These are phyloP conservation scores for Aspergillus steynii DNA, from an alignment of 495 filamentous ascomycete genomes.

Conservation along the genomic window DNA sequence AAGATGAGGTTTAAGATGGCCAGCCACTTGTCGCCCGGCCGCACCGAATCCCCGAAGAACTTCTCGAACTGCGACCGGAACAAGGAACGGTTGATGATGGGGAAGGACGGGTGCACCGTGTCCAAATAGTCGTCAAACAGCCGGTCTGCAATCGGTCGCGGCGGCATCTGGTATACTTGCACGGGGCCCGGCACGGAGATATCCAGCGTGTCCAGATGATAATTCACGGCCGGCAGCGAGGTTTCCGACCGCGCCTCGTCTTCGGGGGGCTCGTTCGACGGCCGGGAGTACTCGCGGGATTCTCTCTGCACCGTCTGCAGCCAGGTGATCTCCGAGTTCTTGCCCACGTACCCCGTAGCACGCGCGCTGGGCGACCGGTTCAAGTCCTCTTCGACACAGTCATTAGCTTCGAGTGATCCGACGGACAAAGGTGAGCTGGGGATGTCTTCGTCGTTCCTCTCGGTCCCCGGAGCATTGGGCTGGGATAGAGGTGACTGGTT, in stretches of 20 bases:
- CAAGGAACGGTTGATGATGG: constrained; percentile 51
- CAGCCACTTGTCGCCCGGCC: constrained; percentile 48
- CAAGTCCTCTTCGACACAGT: constrained; percentile 56
- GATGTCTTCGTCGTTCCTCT: not conserved
- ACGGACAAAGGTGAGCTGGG: constrained; percentile 42
- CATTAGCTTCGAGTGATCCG: constrained; percentile 57
- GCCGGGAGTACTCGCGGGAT: constrained; percentile 1
- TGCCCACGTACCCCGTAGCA: constrained; percentile 59
- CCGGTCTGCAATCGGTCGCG: constrained; percentile 45
- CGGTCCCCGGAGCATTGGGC: no score
- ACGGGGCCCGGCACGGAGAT: constrained; percentile 42
- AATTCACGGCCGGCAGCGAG: constrained; percentile 32
- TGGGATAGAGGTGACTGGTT: no score
- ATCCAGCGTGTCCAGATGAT: constrained; percentile 58
- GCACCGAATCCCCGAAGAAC: constrained; percentile 26
- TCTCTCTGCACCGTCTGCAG: constrained; percentile 42
- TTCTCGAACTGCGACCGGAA: constrained; percentile 37
- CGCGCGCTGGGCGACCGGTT: constrained; percentile 45
- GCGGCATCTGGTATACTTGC: constrained; percentile 52
- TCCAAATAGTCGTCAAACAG: constrained; percentile 55
- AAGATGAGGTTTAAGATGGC: constrained; percentile 62
- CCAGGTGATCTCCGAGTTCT: constrained; percentile 64
- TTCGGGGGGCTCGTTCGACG: not conserved
- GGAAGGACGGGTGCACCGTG: constrained; percentile 56
- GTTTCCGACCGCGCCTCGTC: not conserved